Evolutionary conservation across 2,329 filamentous ascomycete species (phyloP).

Genomic region (Aspergillus viridinutans): DNA sequence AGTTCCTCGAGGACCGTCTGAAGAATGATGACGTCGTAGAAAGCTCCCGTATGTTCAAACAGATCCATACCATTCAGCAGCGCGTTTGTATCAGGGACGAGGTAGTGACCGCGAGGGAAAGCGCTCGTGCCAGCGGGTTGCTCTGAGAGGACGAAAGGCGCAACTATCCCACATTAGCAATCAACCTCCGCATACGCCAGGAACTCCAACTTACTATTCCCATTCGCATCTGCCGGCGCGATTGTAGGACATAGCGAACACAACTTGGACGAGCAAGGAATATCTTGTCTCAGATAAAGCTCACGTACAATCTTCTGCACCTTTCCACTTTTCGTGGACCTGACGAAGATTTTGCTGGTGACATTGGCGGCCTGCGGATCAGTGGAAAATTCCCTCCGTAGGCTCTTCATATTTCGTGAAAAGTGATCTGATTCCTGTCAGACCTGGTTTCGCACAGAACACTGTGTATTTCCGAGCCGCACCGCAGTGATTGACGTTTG

Average conservation of each 20-base stretch:
- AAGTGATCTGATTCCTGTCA: slow-evolving; percentile 9
- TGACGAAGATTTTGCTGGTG: slow-evolving; percentile 91
- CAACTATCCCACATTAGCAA: slow-evolving; percentile 49
- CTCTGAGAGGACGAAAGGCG: slow-evolving; percentile 83
- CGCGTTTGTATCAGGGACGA: slow-evolving; percentile 94
- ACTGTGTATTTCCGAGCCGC: slow-evolving; percentile 18
- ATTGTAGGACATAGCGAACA: slow-evolving; percentile 70
- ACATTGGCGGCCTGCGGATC: slow-evolving; percentile 65
- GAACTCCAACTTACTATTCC: slow-evolving; percentile 55
- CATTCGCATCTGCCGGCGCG: slow-evolving; percentile 74
- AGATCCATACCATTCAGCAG: slow-evolving; percentile 94
- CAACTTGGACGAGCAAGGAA: slow-evolving; percentile 90
- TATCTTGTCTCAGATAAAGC: slow-evolving; percentile 91
- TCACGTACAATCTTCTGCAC: slow-evolving; percentile 98
- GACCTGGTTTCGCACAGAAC: slow-evolving; percentile 3
- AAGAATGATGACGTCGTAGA: slow-evolving; percentile 94
- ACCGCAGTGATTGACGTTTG: slow-evolving; percentile 12
- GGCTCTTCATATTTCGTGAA: slow-evolving; percentile 53
- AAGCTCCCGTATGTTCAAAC: slow-evolving; percentile 85
- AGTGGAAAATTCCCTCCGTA: slow-evolving; percentile 54
- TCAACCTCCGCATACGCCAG: neutral
- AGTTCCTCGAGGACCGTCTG: slow-evolving; percentile 97
- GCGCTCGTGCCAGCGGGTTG: slow-evolving; percentile 77
- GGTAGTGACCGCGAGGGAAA: slow-evolving; percentile 85
- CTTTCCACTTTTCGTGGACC: slow-evolving; percentile 92